phyloP scores from a whole-genome alignment of 1,139 yeast species.

The Diutina neorugosa region DNA sequence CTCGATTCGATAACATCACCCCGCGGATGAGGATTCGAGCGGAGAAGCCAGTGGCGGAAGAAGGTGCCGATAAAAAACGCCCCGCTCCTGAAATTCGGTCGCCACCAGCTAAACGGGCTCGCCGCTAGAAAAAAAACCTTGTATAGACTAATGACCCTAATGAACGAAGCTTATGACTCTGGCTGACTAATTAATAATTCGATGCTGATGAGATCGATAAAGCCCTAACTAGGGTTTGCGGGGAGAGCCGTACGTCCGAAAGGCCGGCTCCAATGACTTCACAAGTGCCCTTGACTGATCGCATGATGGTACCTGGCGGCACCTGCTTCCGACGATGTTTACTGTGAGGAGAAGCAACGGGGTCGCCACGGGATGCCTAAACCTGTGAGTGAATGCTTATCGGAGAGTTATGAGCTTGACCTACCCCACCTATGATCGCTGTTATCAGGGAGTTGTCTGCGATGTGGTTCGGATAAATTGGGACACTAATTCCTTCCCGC shows the following conservation, averaged over 20 bases:
- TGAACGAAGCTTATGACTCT: neutral
- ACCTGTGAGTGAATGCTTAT: neutral
- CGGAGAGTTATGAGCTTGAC: neutral
- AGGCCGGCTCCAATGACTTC: neutral
- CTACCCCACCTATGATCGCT: neutral
- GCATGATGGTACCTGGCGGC: neutral
- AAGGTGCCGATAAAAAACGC: neutral
- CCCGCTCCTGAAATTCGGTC: neutral
- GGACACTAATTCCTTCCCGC: neutral
- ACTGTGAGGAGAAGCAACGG: neutral
- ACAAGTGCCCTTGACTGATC: no score
- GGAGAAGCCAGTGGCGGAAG: neutral
- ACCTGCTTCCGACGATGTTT: neutral
- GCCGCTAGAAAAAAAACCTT: neutral
- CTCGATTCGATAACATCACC: slow-evolving; percentile 29
- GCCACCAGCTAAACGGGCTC: neutral
- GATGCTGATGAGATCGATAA: neutral
- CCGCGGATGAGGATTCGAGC: neutral
- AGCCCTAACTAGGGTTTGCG: neutral
- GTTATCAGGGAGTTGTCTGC: neutral
- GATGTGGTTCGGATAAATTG: neutral
- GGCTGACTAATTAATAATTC: neutral
- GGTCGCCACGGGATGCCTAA: neutral
- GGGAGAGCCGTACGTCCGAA: neutral
- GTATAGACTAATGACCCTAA: neutral